phyloP scores from a whole-genome alignment of 176 grass and related monocot species.

The Oryza longistaminata region DNA sequence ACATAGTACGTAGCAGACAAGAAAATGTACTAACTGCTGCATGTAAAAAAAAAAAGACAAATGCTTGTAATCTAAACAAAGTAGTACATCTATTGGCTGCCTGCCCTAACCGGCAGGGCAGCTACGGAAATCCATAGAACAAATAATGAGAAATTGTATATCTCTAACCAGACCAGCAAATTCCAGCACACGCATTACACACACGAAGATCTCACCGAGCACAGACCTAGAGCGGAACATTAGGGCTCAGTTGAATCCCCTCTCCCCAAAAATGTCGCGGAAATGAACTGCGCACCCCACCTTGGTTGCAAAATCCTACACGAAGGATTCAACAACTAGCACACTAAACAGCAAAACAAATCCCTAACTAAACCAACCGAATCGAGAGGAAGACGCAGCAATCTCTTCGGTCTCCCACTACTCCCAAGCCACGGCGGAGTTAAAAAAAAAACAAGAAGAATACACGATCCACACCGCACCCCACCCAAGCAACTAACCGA shows the following conservation, averaged over 20 bases:
- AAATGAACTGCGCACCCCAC: not conserved
- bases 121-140: too few species aligned
- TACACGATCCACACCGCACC: not conserved
- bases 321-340: not conserved
- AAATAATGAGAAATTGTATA: not conserved
- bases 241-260: not conserved
- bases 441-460: too few species aligned
- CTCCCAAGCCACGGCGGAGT: too few species aligned
- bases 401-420: too few species aligned
- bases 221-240: not conserved
- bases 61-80: too few species aligned
- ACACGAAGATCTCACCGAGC: not conserved
- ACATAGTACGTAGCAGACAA: conserved; percentile 5
- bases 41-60: not conserved
- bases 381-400: not conserved
- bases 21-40: conserved; percentile 3
- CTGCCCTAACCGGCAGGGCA: too few species aligned
- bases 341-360: too few species aligned
- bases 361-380: not conserved
- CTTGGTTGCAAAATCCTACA: not conserved
- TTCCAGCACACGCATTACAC: not conserved
- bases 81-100: too few species aligned
- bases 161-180: not conserved
- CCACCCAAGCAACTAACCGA: not conserved
- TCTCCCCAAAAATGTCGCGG: not conserved